A percentile compares a stretch with the other conserved stretches of the same genome.
phyloP scores from a whole-genome alignment of 208 protist genomes.

The Leishmania tarentolae region DNA sequence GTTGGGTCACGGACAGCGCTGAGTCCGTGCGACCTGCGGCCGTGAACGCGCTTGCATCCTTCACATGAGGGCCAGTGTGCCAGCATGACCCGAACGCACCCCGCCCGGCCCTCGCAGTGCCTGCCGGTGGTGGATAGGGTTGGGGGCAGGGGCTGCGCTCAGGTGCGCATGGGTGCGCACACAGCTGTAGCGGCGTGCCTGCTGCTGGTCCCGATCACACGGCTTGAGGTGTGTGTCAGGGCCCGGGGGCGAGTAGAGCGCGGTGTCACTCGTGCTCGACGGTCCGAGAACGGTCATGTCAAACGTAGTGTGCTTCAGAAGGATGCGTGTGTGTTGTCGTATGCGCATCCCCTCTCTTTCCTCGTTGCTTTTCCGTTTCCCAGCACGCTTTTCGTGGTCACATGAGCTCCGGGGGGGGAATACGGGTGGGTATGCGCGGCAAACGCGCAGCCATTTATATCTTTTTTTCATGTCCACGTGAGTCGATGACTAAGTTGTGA shows the following conservation, averaged over 20 bases:
- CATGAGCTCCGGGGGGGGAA: neutral
- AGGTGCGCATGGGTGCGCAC: neutral
- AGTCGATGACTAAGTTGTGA: neutral
- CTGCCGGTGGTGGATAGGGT: neutral
- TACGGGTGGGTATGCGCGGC: neutral
- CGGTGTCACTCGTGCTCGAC: neutral
- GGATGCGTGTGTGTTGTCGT: too few relatives aligned
- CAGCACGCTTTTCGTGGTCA: too few relatives aligned
- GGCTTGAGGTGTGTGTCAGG: neutral
- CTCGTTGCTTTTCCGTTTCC: neutral
- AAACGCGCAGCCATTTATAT: neutral
- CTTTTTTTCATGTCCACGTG: neutral
- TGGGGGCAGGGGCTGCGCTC: neutral
- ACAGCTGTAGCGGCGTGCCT: neutral
- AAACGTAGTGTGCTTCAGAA: too few relatives aligned
- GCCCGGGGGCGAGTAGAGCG: neutral
- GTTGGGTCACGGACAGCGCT: neutral
- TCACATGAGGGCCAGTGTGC: neutral
- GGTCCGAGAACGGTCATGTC: neutral
- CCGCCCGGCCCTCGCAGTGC: too few relatives aligned
- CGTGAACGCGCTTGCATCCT: neutral
- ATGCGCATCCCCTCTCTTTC: neutral
- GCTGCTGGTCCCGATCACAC: neutral
- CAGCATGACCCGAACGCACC: neutral
- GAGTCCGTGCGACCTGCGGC: neutral